Evolutionary conservation across 73 alveolate species (phyloP).

Genomic region (Uronychia setigera): DNA sequence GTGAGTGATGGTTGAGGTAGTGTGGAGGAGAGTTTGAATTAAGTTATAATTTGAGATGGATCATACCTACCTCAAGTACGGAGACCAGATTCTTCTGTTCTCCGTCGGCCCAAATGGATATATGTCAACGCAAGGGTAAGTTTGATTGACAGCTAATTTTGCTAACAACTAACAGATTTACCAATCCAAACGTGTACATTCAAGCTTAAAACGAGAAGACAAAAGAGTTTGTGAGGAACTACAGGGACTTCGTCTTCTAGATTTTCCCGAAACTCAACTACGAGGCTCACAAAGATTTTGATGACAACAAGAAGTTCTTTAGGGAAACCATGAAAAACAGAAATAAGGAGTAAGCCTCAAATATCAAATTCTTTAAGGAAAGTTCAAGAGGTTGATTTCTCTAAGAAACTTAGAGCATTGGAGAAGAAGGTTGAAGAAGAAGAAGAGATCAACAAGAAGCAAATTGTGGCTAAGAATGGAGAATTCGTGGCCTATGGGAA

Average conservation of each 20-base stretch:
- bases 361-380: too few relatives aligned
- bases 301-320: conserved; percentile 24
- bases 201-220: conserved; percentile 15
- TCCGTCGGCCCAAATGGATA: conserved; percentile 47
- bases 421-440: conserved; percentile 31
- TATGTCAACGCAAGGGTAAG: conserved; percentile 57
- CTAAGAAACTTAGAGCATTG: conserved; percentile 19
- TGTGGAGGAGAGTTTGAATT: too few relatives aligned
- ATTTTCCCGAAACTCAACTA: conserved; percentile 59
- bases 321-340: conserved; percentile 5
- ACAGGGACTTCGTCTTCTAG: conserved; percentile 62
- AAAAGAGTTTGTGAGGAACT: conserved; percentile 47
- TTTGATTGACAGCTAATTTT: too few relatives aligned
- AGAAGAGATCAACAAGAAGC: conserved; percentile 39
- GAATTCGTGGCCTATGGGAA: conserved; percentile 60
- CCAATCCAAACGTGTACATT: conserved; percentile 28
- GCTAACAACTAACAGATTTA: conserved; percentile 21
- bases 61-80: too few relatives aligned
- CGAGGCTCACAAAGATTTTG: conserved; percentile 64
- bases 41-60: too few relatives aligned
- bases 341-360: too few relatives aligned
- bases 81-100: conserved; percentile 37
- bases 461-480: conserved; percentile 37
- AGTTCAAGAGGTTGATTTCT: neutral
- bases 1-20: too few relatives aligned